phyloP scores from a whole-genome alignment of 495 filamentous ascomycete species.

The Aspergillus panamensis region DNA sequence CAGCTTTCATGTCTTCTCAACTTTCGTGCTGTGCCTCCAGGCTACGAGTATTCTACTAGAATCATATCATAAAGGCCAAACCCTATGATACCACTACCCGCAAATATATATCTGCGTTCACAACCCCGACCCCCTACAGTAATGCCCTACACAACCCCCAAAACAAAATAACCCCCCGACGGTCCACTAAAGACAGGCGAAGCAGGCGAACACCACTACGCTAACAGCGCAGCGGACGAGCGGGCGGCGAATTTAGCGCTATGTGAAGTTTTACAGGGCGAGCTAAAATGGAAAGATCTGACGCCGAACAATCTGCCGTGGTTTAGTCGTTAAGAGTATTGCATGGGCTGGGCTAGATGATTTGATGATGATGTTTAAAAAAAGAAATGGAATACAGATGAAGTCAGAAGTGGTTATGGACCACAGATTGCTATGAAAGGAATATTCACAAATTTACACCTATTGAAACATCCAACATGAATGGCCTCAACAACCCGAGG shows the following conservation, averaged over 20 bases:
- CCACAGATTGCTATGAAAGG: slow-evolving; percentile 22
- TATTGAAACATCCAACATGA: slow-evolving; percentile 45
- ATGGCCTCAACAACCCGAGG: slow-evolving; percentile 29
- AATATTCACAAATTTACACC: slow-evolving; percentile 47
- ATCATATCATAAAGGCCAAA: not conserved
- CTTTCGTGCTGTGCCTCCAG: slow-evolving; percentile 64
- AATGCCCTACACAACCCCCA: not conserved
- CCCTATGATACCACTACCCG: not conserved
- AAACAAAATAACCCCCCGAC: not conserved
- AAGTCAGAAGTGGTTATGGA: slow-evolving; percentile 1
- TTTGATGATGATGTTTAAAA: not conserved
- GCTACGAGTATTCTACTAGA: slow-evolving; percentile 24
- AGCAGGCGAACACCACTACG: slow-evolving; percentile 24
- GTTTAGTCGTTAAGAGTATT: not conserved
- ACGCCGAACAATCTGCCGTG: not conserved
- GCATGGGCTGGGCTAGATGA: not conserved
- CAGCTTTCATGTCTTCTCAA: too few species aligned
- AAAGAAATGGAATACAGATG: not conserved
- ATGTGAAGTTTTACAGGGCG: not conserved
- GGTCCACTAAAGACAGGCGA: slow-evolving; percentile 14
- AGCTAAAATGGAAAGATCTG: not conserved
- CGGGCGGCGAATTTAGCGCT: not conserved
- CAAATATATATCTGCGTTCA: not conserved
- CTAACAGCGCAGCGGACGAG: slow-evolving; percentile 20
- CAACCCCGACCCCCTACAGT: not conserved